These are phyloP conservation scores for Hordeum pubiflorum DNA, from an alignment of 202 grass and related monocot species.

Conservation along the genomic window DNA sequence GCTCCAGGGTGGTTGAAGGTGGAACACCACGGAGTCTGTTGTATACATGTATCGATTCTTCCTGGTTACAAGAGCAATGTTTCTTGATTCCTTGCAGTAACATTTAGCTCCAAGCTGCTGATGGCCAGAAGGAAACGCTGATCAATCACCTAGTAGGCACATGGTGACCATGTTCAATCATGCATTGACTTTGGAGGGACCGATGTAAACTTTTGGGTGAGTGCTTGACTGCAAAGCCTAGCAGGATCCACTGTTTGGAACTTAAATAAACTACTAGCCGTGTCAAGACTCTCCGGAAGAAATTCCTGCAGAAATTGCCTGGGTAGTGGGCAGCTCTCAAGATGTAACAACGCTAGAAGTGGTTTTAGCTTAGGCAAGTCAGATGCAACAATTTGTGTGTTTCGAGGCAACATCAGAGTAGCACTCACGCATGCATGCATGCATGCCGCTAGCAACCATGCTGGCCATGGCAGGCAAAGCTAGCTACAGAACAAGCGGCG, in stretches of 20 bases:
- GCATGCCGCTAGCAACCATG: not conserved
- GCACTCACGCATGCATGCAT: not conserved
- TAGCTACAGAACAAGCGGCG: not conserved
- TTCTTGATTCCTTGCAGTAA: no score
- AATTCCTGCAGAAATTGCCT: no score
- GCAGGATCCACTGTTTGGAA: not conserved
- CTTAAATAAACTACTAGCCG: not conserved
- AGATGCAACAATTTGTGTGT: not conserved
- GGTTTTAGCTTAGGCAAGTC: not conserved
- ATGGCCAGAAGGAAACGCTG: not conserved
- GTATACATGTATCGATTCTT: no score
- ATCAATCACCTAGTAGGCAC: not conserved
- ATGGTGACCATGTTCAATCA: not conserved
- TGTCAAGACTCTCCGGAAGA: no score
- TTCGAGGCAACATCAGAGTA: not conserved
- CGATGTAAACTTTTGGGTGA: not conserved
- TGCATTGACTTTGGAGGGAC: not conserved
- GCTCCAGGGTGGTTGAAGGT: no score
- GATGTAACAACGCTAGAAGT: not conserved
- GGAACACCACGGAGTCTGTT: no score
- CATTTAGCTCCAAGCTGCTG: not conserved
- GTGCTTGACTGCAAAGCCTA: not conserved
- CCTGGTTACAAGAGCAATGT: no score
- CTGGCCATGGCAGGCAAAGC: not conserved
- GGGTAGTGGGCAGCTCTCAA: no score